Base-by-base conservation (phyloP, 345 rosid genomes). In the Odontarrhena argentea region DNA sequence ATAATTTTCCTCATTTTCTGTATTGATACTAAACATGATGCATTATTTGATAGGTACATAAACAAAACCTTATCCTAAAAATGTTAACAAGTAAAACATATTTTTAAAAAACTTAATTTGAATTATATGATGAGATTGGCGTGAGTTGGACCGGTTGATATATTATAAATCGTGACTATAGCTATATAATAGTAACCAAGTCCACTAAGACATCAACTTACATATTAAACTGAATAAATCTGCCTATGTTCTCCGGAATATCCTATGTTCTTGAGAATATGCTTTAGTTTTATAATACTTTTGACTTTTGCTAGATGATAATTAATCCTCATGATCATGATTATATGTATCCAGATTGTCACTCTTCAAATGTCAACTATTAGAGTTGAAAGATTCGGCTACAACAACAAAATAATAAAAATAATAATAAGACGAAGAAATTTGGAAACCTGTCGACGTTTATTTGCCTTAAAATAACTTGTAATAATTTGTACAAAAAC, bases 271-370 rank as follows among this genome's bases (percentile, higher is more conserved):
- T 30, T 11, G 8, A 8, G 76, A 57, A 72, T 72, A 64, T 73
- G 76, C 66, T 49, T 32, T 38, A 36, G 32, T 63, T 46, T 40
- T 46, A 55, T 65, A 71, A 8, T 56, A 12, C 6, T 42, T 50
- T 65, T 65, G 71, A 65, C 76, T 73, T 55, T 57, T 65, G 48
- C 11, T 5, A 63, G 47, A 46, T 55, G 15, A 51, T 57, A 58
- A 9, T 3, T 65, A 58, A 58, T 65, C 60, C 32, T 65, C 54
- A 25, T 72, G 53, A 34, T 13, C 54, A 25, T 72, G 53, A 34
- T 13, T 8, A 5, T 55, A 38, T 70, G 24, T 46, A 46, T 71
- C 70, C 71, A 24, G 65, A 57, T 65, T 50, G 61, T 34, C 22
- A 57, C 35, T 42, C 47, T 32, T 38, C 47, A 38, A 64, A 63